Evolutionary conservation across 2,329 filamentous ascomycete species (phyloP).

Genomic region (Pestalotiopsis sp.): DNA sequence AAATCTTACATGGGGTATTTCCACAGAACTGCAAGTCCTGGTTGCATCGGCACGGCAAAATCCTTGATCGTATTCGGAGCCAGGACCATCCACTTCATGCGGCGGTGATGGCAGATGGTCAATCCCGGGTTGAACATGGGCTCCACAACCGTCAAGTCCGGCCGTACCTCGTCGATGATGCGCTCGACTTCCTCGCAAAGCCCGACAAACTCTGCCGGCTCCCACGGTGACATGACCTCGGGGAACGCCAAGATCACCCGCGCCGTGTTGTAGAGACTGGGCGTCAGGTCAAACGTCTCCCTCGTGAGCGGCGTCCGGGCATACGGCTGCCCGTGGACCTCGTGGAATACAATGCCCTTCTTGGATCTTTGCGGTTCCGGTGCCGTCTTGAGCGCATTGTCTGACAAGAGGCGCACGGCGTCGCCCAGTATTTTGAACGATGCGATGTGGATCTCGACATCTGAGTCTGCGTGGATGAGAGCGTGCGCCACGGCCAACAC

Average conservation of each 20-base stretch:
- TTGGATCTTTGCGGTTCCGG: background rate
- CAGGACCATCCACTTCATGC: conserved; percentile 33
- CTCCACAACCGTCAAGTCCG: conserved; percentile 45
- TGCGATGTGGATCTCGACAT: conserved; percentile 21
- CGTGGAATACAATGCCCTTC: conserved; percentile 28
- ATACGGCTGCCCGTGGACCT: conserved; percentile 24
- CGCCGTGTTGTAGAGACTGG: conserved; percentile 36
- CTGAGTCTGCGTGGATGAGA: conserved; percentile 17
- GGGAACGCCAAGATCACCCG: conserved; percentile 25
- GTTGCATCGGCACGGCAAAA: conserved; percentile 12
- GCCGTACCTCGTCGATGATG: conserved; percentile 39
- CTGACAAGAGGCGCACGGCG: conserved; percentile 28
- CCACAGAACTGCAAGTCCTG: background rate
- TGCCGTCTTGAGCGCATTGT: conserved; percentile 12
- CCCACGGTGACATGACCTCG: conserved; percentile 36
- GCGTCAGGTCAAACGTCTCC: conserved; percentile 29
- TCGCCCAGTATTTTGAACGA: conserved; percentile 29
- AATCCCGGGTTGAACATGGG: conserved; percentile 45
- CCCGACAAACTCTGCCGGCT: conserved; percentile 40
- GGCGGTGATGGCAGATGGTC: conserved; percentile 41
- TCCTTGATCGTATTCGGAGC: conserved; percentile 47
- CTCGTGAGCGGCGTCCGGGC: conserved; percentile 18
- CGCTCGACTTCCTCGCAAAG: conserved; percentile 40
- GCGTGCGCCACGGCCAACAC: conserved; percentile 16
- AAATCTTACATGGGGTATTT: conserved; percentile 41